Evolutionary conservation across 768 basidiomycete genomes (phyloP).

Genomic region (Auriscalpium microsporum): DNA sequence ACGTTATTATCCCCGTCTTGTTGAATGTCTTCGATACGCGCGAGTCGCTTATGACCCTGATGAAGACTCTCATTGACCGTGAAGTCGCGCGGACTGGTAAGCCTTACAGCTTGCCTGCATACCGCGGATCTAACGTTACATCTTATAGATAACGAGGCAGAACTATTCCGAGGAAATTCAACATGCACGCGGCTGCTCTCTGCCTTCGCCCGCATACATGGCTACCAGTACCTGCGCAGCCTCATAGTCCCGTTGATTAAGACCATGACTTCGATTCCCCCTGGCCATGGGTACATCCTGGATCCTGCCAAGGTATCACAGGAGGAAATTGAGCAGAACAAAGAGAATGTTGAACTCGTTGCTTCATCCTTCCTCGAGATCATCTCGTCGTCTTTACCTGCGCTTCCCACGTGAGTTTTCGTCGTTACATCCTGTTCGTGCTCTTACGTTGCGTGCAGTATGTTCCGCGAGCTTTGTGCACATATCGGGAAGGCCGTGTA

Average conservation of each 20-base stretch:
- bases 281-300: slow-evolving; percentile 69
- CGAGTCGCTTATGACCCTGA: slow-evolving; percentile 56
- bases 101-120: neutral
- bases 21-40: slow-evolving; percentile 82
- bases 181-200: slow-evolving; percentile 83
- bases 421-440: neutral
- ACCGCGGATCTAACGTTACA: neutral
- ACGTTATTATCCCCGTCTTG: slow-evolving; percentile 77
- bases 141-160: slow-evolving; percentile 60
- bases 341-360: slow-evolving; percentile 61
- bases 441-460: slow-evolving; percentile 34
- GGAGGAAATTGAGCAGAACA: slow-evolving; percentile 60
- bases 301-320: slow-evolving; percentile 55
- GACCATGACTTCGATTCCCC: slow-evolving; percentile 62
- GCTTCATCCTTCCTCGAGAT: slow-evolving; percentile 70
- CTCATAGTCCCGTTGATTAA: slow-evolving; percentile 72
- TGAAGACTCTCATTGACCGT: slow-evolving; percentile 79
- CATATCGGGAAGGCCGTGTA: slow-evolving; percentile 77
- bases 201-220: slow-evolving; percentile 81
- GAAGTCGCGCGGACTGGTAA: slow-evolving; percentile 75
- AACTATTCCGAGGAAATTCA: slow-evolving; percentile 83
- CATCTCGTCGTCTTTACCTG: slow-evolving; percentile 59
- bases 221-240: slow-evolving; percentile 82
- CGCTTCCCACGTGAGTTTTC: slow-evolving; percentile 61
- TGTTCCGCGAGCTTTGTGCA: slow-evolving; percentile 80